These are phyloP conservation scores for Lippia alba DNA, from an alignment of 305 asterid genomes.

Conservation along the genomic window DNA sequence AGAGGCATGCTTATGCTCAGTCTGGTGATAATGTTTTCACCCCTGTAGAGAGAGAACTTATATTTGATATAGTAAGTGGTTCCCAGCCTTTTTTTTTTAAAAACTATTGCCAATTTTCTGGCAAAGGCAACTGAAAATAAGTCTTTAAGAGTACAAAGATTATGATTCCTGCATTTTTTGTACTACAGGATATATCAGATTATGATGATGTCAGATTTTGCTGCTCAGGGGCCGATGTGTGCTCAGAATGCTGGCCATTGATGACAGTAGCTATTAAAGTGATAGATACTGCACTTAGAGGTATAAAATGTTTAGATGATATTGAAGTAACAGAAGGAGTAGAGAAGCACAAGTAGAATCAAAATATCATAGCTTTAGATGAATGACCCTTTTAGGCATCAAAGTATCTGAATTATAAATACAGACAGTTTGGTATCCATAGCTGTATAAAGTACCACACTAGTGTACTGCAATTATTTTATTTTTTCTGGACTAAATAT, in stretches of 20 bases:
- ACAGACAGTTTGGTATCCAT: neutral
- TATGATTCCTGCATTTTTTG: constrained; percentile 21
- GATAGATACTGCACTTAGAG: constrained; percentile 91
- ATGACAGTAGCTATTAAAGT: constrained; percentile 94
- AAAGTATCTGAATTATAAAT: constrained; percentile 3
- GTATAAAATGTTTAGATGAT: constrained; percentile 43
- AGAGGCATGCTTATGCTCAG: constrained; percentile 85
- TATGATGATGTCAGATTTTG: constrained; percentile 96
- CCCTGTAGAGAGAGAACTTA: constrained; percentile 83
- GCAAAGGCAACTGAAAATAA: constrained; percentile 13
- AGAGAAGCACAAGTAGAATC: neutral
- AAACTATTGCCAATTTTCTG: neutral
- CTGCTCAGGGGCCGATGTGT: constrained; percentile 95
- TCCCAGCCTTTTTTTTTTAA: constrained; percentile 13
- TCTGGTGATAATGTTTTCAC: constrained; percentile 73
- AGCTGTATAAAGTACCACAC: neutral
- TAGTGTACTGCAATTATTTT: neutral
- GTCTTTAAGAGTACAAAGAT: constrained; percentile 15
- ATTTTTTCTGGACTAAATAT: constrained; percentile 5
- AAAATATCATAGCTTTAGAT: neutral
- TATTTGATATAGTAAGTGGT: constrained; percentile 89
- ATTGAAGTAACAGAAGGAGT: neutral
- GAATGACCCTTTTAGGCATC: neutral
- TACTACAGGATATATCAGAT: constrained; percentile 80
- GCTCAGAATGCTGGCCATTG: constrained; percentile 92